Evolutionary conservation across 345 rosid species (phyloP).

Genomic region (Pelargonium nanum): DNA sequence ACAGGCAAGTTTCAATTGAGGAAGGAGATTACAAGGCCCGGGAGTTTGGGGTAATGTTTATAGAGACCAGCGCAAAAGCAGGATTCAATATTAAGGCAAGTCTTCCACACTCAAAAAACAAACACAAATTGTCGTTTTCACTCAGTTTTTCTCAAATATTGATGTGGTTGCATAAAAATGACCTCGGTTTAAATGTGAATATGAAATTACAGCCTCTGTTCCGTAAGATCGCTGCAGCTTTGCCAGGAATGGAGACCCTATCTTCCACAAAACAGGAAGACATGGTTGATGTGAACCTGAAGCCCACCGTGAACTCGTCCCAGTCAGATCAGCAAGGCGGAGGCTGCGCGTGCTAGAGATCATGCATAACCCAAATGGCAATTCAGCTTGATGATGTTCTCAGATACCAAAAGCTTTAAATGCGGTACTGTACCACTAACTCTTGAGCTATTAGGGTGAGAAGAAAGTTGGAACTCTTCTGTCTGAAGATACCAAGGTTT

Average conservation of each 20-base stretch:
- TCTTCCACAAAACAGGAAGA: slow-evolving; percentile 81
- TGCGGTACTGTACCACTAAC: no score
- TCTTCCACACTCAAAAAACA: no score
- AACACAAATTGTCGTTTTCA: no score
- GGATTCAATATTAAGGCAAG: slow-evolving; percentile 84
- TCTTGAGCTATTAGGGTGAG: no score
- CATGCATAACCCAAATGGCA: no score
- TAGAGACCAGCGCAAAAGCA: slow-evolving; percentile 93
- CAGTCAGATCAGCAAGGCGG: slow-evolving; percentile 72
- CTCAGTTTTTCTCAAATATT: no score
- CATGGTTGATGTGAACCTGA: slow-evolving; percentile 94
- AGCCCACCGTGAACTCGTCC: slow-evolving; percentile 55
- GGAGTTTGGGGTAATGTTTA: slow-evolving; percentile 76
- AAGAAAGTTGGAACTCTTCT: no score
- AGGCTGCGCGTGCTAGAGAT: slow-evolving; percentile 66
- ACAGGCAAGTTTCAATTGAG: slow-evolving; percentile 90
- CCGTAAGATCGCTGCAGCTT: slow-evolving; percentile 86
- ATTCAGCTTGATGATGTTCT: neutral
- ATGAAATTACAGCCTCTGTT: slow-evolving; percentile 60
- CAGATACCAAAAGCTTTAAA: no score
- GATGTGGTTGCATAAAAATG: neutral
- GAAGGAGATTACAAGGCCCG: slow-evolving; percentile 85
- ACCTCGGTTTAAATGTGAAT: neutral
- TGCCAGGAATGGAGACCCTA: slow-evolving; percentile 94
- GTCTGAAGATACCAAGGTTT: no score